Evolutionary conservation across 257 asterid genomes (phyloP), one percentile per base, ranked within the genome.

Genomic region (Salvia miltiorrhiza): DNA sequence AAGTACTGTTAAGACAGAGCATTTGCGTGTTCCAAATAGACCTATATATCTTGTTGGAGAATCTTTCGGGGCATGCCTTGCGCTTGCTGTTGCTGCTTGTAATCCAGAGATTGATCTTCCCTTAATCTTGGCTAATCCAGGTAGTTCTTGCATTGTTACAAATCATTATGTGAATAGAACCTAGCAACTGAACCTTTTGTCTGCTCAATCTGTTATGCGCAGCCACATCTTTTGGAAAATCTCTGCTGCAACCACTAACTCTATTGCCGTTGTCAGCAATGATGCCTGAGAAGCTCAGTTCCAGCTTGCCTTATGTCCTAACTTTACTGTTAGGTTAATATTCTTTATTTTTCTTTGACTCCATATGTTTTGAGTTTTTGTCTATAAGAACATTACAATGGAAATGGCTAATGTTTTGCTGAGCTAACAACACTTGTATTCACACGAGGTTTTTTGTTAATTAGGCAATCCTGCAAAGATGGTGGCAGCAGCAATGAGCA

Each of bases 1-100:
- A 71, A 85, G 72, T 70, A 73, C 86, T 20, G 87, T 90, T 45
- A 82, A 79, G 72, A 68, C 52, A 17, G 91, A 88, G 78, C 17
- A 82, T 77, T 69, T 56, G 3, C 76, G 74, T 49, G 75, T 78
- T 35, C 96, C 89, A 28, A 77, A 75, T 11, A 74, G 87, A 55
- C 96, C 98, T 12, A 81, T 92, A 71, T 92, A 92, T 82, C 87
- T 92, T 26, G 82, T 88, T 68, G 98, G 90, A 37, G 90, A 90
- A 52, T 87, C 96, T 30, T 76, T 90, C 37, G 97, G 98, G 59
- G 95, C 80, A 75, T 87, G 96, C 74, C 81, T 92, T 23, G 93
- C 97, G 0, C 86, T 90, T 35, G 87, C 89, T 68, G 84, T 92
- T 81, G 98, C 97, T 76, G 85, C 97, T 14, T 79, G 92, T 32